Conservation (phyloP, 306 rosid genomes). For the Datisca glomerata region DNA sequence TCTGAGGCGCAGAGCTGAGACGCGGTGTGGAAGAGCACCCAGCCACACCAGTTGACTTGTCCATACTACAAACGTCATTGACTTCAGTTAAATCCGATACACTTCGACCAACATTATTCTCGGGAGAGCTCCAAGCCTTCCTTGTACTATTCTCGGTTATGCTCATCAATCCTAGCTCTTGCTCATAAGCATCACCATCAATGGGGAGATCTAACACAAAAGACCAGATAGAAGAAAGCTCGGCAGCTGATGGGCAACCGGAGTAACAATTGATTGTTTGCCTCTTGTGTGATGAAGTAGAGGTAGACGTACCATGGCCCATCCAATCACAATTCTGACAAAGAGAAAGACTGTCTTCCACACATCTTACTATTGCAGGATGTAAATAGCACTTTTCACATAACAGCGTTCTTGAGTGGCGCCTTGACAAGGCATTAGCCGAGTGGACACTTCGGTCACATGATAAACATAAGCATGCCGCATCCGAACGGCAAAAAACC, state of each 20-base stretch:
- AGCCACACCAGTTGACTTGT: conserved; percentile 30
- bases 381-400: conserved; percentile 84
- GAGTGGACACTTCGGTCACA: conserved; percentile 94
- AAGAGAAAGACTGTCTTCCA: conserved; percentile 65
- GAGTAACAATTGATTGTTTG: conserved; percentile 69
- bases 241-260: conserved; percentile 91
- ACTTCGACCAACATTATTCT: conserved; percentile 20
- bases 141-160: conserved; percentile 46
- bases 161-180: conserved; percentile 80
- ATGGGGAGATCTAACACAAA: conserved; percentile 54
- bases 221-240: conserved; percentile 83
- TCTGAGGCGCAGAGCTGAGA: conserved; percentile 22
- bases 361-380: conserved; percentile 68
- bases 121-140: conserved; percentile 25
- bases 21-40: conserved; percentile 43
- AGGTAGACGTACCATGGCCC: conserved; percentile 49
- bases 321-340: conserved; percentile 98
- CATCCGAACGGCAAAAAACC: conserved; percentile 93
- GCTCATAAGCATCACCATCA: conserved; percentile 66
- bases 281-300: conserved; percentile 62
- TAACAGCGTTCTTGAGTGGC: conserved; percentile 74
- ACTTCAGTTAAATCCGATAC: conserved; percentile 29
- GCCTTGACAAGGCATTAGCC: conserved; percentile 83
- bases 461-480: conserved; percentile 82
- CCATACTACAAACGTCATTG: conserved; percentile 16